Evolutionary conservation across 2,329 filamentous ascomycete species (phyloP), one percentile per base, ranked within the genome.

Genomic region (Ampelomyces quisqualis): DNA sequence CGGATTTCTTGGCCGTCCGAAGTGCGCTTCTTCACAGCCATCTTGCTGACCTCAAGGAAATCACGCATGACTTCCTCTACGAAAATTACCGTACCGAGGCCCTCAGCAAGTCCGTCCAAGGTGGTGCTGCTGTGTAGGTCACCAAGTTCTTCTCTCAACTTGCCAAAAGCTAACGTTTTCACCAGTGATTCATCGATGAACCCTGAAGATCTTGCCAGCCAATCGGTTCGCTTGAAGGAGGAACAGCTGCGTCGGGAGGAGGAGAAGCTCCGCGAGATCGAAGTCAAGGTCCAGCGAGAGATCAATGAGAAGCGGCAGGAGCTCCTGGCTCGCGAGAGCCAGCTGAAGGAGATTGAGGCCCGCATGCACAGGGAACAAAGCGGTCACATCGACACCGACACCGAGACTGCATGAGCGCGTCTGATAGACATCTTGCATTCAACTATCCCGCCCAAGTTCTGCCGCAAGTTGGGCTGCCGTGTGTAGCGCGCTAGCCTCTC

Each of bases 71-170:
- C 73, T 98, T 98, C 85, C 78, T 98, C 53, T 98, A 98, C 76
- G 93, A 98, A 73, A 98, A 98, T 77, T 98, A 98, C 81, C 90
- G 93, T 89, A 98, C 93, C 67, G 93, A 98, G 87, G 97, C 97
- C 79, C 87, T 98, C 63, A 95, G 88, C 78, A 98, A 97, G 88
- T 96, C 90, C 70, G 93, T 98, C 60, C 90, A 96, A 68, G 88
- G 88, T 70, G 87, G 88, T 74, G 80, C 83, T 73, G 81, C 83
- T 81, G 82, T 83, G 90, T 95, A 87, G 60, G 90, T 89, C 46
- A 7, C 15, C 31, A 11, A 5, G 7, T 17, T 7, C 5, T 5
- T 11, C 13, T 23, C 9, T 7, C 3, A 20, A 14, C 13, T 7
- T 27, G n/a, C 23, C 17, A 7, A 13, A 22, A 46, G 38, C 62